phyloP scores from a whole-genome alignment of 192 early-diverging fungal species.

The Coemansia javaensis region DNA sequence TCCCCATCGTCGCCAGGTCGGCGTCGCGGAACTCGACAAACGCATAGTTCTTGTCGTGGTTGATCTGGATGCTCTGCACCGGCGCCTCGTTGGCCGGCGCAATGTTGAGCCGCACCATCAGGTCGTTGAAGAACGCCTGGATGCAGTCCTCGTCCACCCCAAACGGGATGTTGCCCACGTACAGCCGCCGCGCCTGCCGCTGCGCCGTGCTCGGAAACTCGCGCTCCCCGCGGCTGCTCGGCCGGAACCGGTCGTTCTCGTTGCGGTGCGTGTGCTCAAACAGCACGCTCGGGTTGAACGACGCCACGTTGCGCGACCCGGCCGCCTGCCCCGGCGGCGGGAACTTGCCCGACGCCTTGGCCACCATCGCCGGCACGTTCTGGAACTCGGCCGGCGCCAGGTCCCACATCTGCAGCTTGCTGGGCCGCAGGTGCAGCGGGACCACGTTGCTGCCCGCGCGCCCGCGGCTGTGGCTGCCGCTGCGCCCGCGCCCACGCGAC shows the following conservation, averaged over 20 bases:
- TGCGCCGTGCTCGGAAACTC: slow-evolving; percentile 47
- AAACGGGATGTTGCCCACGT: slow-evolving; percentile 86
- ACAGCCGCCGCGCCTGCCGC: slow-evolving; percentile 81
- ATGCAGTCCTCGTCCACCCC: slow-evolving; percentile 67
- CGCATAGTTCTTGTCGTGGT: slow-evolving; percentile 92
- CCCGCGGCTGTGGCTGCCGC: slow-evolving; percentile 3
- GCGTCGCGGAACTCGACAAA: slow-evolving; percentile 92
- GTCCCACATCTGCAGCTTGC: slow-evolving; percentile 91
- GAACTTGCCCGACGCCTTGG: slow-evolving; percentile 75
- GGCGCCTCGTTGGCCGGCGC: slow-evolving; percentile 65
- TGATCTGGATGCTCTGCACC: slow-evolving; percentile 79
- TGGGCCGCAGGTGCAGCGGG: slow-evolving; percentile 71
- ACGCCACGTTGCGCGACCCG: slow-evolving; percentile 39
- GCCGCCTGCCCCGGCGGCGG: slow-evolving; percentile 32
- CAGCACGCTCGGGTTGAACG: slow-evolving; percentile 37
- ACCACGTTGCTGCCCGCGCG: slow-evolving; percentile 47
- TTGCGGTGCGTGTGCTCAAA: slow-evolving; percentile 51
- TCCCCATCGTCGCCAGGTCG: slow-evolving; percentile 84
- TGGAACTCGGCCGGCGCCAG: slow-evolving; percentile 84
- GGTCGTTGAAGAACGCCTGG: slow-evolving; percentile 80
- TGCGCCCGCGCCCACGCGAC: no score
- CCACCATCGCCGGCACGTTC: slow-evolving; percentile 75
- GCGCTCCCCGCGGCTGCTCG: slow-evolving; percentile 42
- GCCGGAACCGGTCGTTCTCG: slow-evolving; percentile 42
- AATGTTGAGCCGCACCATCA: slow-evolving; percentile 73